Conservation (phyloP, 805 yeast species). For the Candida morakotiae region DNA sequence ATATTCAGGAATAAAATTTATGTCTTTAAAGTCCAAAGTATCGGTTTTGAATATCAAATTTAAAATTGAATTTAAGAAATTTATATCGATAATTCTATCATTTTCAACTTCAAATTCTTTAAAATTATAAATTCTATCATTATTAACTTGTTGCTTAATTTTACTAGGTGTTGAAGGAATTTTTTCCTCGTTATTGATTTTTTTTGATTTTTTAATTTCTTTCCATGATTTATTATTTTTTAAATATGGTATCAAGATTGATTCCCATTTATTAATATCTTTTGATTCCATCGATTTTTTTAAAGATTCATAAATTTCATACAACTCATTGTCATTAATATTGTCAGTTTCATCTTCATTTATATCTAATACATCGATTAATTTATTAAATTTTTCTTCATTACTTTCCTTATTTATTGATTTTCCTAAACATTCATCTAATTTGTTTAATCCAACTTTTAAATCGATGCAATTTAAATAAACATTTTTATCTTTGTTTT, state of each 20-base stretch:
- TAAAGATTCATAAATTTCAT: slow-evolving; percentile 23
- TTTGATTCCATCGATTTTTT: slow-evolving; percentile 13
- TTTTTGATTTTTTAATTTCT: slow-evolving; percentile 16
- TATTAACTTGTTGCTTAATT: background rate
- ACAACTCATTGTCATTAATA: slow-evolving; percentile 13
- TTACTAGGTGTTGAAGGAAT: slow-evolving; percentile 2
- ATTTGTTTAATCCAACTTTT: slow-evolving; percentile 62
- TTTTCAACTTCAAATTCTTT: slow-evolving; percentile 47
- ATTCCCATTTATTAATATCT: slow-evolving; percentile 23
- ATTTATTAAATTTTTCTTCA: slow-evolving; percentile 2
- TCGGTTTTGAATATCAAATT: slow-evolving; percentile 34
- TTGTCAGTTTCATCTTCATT: background rate
- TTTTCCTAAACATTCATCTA: slow-evolving; percentile 69
- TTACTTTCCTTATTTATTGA: slow-evolving; percentile 27
- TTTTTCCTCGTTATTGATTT: slow-evolving; percentile 2
- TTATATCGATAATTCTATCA: slow-evolving; percentile 62
- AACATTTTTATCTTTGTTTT: slow-evolving; percentile 39
- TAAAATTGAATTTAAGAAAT: slow-evolving; percentile 46
- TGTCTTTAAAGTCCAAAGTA: slow-evolving; percentile 18
- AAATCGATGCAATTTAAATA: slow-evolving; percentile 44
- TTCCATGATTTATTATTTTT: slow-evolving; percentile 20
- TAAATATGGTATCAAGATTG: slow-evolving; percentile 27
- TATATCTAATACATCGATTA: slow-evolving; percentile 21
- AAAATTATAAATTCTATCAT: background rate
- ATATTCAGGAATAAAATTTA: slow-evolving; percentile 46